Evolutionary conservation across 2,329 filamentous ascomycete species (phyloP), one percentile per base, ranked within the genome.

Genomic region (Pestalotiopsis sp.): DNA sequence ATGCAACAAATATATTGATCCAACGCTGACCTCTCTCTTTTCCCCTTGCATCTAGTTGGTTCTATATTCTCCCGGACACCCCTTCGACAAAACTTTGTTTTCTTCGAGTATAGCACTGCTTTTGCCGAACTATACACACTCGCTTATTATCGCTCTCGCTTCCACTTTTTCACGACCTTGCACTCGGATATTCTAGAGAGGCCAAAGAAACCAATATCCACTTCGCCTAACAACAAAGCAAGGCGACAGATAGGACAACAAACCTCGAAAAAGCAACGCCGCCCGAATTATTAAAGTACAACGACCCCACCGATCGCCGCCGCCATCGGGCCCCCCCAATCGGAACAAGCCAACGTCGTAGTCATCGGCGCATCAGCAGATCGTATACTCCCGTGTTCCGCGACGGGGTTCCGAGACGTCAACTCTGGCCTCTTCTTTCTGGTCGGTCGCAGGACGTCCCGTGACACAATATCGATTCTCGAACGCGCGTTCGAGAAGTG

Each of bases 401-500:
- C 26, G 35, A 61, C 58, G 22, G 56, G 56, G 9, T 13, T 58
- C 56, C 22, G 56, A 63, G n/a, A 63, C n/a, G 44, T 38, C 40
- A 48, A 39, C 20, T 17, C 24, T 24, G 20, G 39, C 39, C 20
- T 44, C 60, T 63, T 22, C 39, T 24, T n/a, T 52, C 17, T 52
- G 44, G 14, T 52, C 14, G 20, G 44, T 52, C 20, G 4, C 20
- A 20, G 44, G 44, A 52, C 44, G n/a, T 52, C 44, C 13, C 35
- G 60, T 30, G 20, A 22, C 62, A 24, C 22, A 65, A 22, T 44
- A 55, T 65, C 62, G 38, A 65, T n/a, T 24, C 11, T 30, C 62
- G 62, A 52, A 65, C 62, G 62, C 62, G 62, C 62, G 62, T 65
- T 39, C 30, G 44, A 57, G 44, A 65, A 35, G 22, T 65, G 62